These are phyloP conservation scores for Hypomyces rosellus DNA, from an alignment of 2,329 filamentous ascomycete genomes.

Conservation along the genomic window DNA sequence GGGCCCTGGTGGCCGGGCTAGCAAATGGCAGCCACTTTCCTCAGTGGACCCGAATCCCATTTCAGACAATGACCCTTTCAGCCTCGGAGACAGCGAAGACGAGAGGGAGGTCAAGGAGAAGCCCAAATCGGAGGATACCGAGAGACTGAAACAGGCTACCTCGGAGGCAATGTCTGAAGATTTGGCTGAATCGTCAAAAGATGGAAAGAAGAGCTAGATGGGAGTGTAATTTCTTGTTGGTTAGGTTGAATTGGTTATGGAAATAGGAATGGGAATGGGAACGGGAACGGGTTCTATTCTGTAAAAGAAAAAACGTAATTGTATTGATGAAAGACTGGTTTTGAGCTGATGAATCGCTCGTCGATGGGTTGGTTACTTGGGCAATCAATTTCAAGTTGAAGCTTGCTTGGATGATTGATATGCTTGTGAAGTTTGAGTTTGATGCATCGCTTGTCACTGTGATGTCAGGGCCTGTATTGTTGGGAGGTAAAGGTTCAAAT, in stretches of 20 bases:
- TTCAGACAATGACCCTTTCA: conserved; percentile 90
- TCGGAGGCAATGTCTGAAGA: conserved; percentile 55
- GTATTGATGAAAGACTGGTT: no score
- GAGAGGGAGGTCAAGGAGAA: conserved; percentile 59
- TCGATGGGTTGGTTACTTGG: no score
- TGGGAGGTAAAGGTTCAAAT: no score
- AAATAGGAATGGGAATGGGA: not conserved
- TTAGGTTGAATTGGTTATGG: not conserved
- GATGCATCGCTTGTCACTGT: not conserved
- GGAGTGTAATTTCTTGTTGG: not conserved
- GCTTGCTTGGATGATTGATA: not conserved
- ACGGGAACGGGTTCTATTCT: not conserved
- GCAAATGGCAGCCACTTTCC: conserved; percentile 96
- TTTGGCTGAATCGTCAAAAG: conserved; percentile 37
- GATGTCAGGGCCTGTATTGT: not conserved
- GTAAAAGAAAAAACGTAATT: not conserved
- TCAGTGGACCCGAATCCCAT: conserved; percentile 76
- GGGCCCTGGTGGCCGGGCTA: conserved; percentile 54
- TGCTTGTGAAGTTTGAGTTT: not conserved
- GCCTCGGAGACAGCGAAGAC: conserved; percentile 89
- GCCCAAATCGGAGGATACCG: conserved; percentile 51
- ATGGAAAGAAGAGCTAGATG: conserved; percentile 30
- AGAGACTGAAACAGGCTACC: conserved; percentile 59
- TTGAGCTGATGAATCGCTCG: no score
- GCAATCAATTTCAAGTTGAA: no score